These are phyloP conservation scores for Lachancea kluyveri DNA, from an alignment of 805 yeast species.

Conservation along the genomic window DNA sequence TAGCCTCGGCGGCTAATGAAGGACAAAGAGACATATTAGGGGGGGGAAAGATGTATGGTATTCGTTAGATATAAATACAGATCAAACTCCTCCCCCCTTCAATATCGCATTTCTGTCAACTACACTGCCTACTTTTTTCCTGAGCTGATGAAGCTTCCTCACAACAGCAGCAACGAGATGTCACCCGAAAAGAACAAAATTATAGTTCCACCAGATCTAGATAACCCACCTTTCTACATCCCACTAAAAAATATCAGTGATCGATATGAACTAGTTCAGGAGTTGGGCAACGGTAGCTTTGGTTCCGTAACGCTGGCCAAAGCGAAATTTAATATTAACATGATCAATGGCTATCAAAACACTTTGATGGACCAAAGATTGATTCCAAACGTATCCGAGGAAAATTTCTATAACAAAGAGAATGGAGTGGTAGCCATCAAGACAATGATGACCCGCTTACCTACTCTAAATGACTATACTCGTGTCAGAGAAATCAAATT, in stretches of 20 bases:
- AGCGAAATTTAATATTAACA: constrained; percentile 2
- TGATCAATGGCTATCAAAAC: constrained; percentile 8
- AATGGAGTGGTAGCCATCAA: constrained; percentile 68
- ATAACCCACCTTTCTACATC: constrained; percentile 35
- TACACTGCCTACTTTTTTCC: too few relatives aligned
- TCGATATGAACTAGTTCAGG: constrained; percentile 45
- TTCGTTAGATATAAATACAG: too few relatives aligned
- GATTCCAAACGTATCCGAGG: constrained; percentile 16
- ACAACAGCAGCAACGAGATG: too few relatives aligned
- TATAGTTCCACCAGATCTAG: constrained; percentile 35
- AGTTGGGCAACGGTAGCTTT: constrained; percentile 70
- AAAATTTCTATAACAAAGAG: constrained; percentile 30
- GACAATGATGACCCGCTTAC: constrained; percentile 56
- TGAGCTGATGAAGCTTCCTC: too few relatives aligned
- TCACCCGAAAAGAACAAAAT: too few relatives aligned
- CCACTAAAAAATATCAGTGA: constrained; percentile 39
- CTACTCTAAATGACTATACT: constrained; percentile 48
- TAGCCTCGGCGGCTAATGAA: too few relatives aligned
- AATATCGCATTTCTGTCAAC: too few relatives aligned
- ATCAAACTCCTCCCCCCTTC: too few relatives aligned
- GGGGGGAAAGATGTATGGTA: too few relatives aligned
- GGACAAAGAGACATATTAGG: too few relatives aligned
- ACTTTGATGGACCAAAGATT: constrained; percentile 44
- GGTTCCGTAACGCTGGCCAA: constrained; percentile 66
- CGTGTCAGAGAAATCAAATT: constrained; percentile 63